Evolutionary conservation across 2,329 filamentous ascomycete species (phyloP).

Genomic region (Paecilomyces sp.): DNA sequence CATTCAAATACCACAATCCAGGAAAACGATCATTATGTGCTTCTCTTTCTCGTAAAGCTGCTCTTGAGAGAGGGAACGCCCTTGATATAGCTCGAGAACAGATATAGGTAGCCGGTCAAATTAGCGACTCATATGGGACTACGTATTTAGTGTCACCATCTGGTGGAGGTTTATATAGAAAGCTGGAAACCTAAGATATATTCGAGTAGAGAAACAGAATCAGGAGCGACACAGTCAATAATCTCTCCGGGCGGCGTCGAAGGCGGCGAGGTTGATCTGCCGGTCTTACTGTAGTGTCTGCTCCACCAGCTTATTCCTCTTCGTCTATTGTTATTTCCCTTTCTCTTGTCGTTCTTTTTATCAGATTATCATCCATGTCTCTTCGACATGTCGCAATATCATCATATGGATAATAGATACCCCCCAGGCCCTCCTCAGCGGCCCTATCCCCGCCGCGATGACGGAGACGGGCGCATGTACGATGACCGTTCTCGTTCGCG

Average conservation of each 20-base stretch:
- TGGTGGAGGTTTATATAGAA: background rate
- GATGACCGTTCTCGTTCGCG: slow-evolving; percentile 36
- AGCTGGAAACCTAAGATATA: background rate
- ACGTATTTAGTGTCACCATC: too few species aligned
- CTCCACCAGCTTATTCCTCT: background rate
- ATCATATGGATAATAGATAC: slow-evolving; percentile 20
- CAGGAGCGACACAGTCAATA: background rate
- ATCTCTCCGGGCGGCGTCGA: background rate
- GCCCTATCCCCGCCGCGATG: slow-evolving; percentile 21
- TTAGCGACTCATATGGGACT: too few species aligned
- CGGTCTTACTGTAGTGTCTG: background rate
- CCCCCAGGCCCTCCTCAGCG: slow-evolving; percentile 14
- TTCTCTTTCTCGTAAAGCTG: too few species aligned
- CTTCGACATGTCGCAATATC: slow-evolving; percentile 19
- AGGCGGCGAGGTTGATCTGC: background rate
- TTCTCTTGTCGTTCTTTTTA: background rate
- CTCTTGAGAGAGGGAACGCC: too few species aligned
- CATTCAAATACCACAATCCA: too few species aligned
- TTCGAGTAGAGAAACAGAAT: background rate
- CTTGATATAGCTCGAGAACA: too few species aligned
- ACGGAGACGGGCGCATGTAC: slow-evolving; percentile 39
- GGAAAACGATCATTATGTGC: too few species aligned
- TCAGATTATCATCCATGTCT: background rate
- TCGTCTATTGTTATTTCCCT: background rate
- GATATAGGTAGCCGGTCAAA: too few species aligned